A percentile compares a stretch with the other conserved stretches of the same genome.
These are phyloP conservation scores for Plasmodium berghei DNA, from an alignment of 169 alveolate species.

Conservation along the genomic window DNA sequence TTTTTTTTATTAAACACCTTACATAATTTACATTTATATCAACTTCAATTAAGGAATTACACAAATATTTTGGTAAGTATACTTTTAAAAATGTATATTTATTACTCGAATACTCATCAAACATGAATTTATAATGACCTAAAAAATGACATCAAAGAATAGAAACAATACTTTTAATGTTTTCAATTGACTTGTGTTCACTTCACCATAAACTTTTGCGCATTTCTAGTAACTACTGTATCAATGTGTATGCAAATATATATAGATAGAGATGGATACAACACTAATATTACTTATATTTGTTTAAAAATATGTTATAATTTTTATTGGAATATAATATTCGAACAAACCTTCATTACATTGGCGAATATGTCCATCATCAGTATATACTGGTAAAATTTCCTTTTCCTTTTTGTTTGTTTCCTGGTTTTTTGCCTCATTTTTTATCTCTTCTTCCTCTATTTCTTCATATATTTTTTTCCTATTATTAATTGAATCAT, in stretches of 20 bases:
- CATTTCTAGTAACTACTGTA: too few relatives aligned
- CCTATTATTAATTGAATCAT: constrained; percentile 79
- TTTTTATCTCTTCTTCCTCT: constrained; percentile 48
- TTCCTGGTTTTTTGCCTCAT: constrained; percentile 36
- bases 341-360: constrained; percentile 89
- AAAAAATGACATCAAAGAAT: neutral
- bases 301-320: too few relatives aligned
- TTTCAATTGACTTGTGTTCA: too few relatives aligned
- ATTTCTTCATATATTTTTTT: constrained; percentile 79
- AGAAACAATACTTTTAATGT: neutral
- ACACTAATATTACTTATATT: too few relatives aligned
- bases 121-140: constrained; percentile 76
- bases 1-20: constrained; percentile 88
- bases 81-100: constrained; percentile 84
- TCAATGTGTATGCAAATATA: too few relatives aligned
- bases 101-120: constrained; percentile 76
- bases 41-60: constrained; percentile 86
- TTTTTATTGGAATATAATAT: too few relatives aligned
- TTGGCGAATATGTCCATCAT: constrained; percentile 90
- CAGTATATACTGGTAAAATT: constrained; percentile 82
- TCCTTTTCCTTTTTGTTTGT: constrained; percentile 55
- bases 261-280: too few relatives aligned
- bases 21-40: constrained; percentile 90
- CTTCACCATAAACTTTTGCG: too few relatives aligned
- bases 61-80: constrained; percentile 88